Evolutionary conservation across 2,329 filamentous ascomycete species (phyloP).

Genomic region (Stylonectria norvegica): DNA sequence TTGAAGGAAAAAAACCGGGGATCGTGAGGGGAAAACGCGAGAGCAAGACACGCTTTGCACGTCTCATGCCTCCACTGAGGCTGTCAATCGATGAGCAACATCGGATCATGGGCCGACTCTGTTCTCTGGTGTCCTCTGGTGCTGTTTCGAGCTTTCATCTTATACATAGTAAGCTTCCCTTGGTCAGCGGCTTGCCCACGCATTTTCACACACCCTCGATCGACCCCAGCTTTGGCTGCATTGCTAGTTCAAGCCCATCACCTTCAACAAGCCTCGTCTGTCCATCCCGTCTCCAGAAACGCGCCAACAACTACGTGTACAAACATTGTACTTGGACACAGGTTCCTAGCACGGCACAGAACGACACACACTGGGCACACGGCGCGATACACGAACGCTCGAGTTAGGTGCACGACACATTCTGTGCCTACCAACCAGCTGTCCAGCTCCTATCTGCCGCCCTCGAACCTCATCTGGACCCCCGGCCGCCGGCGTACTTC

Average conservation of each 20-base stretch:
- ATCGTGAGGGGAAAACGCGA: not conserved
- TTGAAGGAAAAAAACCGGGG: not conserved
- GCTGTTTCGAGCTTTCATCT: conserved; percentile 1
- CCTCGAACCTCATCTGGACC: not conserved
- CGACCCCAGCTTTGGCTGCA: no score
- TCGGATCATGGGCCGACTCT: not conserved
- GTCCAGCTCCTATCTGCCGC: not conserved
- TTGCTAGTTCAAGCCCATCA: no score
- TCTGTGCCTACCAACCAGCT: not conserved
- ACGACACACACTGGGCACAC: not conserved
- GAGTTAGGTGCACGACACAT: not conserved
- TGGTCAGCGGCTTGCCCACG: no score
- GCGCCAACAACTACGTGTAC: conserved; percentile 1
- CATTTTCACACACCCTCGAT: no score
- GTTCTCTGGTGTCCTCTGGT: conserved; percentile 1
- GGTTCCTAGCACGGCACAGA: no score
- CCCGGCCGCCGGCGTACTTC: not conserved
- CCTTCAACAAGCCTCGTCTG: no score
- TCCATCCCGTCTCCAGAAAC: no score
- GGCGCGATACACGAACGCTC: not conserved
- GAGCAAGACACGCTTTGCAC: no score
- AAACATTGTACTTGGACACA: conserved; percentile 6
- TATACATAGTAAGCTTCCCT: no score
- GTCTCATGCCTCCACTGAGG: conserved; percentile 8
- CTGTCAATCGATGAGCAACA: conserved; percentile 1